Evolutionary conservation across 129 eudicot genomes (phyloP).

Genomic region (Ambrosia trifida): DNA sequence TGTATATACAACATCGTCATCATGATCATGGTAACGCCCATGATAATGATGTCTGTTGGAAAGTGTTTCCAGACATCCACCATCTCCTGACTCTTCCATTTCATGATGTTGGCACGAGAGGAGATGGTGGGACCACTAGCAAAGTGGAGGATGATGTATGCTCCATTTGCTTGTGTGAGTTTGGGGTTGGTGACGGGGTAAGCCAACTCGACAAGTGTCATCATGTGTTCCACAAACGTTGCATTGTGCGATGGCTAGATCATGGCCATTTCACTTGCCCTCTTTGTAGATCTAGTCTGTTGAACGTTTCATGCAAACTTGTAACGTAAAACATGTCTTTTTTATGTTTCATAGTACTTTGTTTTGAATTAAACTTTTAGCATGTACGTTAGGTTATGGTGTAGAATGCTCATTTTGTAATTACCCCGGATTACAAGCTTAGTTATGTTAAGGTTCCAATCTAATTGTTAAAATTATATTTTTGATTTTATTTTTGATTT

Average conservation of each 20-base stretch:
- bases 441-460: slow-evolving; percentile 9
- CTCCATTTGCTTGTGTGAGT: slow-evolving; percentile 58
- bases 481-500: not conserved
- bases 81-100: slow-evolving; percentile 35
- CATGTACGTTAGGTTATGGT: not conserved
- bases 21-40: not conserved
- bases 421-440: slow-evolving; percentile 13
- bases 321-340: not conserved
- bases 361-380: not conserved
- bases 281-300: slow-evolving; percentile 51
- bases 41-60: slow-evolving; percentile 3
- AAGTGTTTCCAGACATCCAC: not conserved
- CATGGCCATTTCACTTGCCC: slow-evolving; percentile 67
- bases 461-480: not conserved
- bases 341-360: not conserved
- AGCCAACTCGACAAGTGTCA: slow-evolving; percentile 47
- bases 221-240: slow-evolving; percentile 55
- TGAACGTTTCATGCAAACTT: slow-evolving; percentile 25
- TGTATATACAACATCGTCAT: not conserved
- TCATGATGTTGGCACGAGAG: slow-evolving; percentile 26
- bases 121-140: not conserved
- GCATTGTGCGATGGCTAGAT: slow-evolving; percentile 52
- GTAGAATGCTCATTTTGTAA: slow-evolving; percentile 21
- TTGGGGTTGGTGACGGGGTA: slow-evolving; percentile 42
- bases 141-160: slow-evolving; percentile 42